Evolutionary conservation across 805 yeast genomes (phyloP).

Genomic region (Nakazawaea ambrosiae): DNA sequence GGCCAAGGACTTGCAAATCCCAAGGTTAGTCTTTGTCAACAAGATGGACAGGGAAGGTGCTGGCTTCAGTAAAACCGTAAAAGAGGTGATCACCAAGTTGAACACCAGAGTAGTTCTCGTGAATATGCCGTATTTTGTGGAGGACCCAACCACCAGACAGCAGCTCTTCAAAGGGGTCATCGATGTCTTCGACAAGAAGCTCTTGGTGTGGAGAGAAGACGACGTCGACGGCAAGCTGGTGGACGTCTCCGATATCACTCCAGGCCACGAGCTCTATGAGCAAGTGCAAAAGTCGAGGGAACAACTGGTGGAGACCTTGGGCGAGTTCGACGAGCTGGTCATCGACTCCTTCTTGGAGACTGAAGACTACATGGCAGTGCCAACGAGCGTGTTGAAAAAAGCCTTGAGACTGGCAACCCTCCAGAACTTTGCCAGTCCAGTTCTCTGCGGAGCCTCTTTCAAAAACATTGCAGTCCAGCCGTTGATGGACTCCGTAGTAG

Average conservation of each 20-base stretch:
- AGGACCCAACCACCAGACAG: slow-evolving; percentile 29
- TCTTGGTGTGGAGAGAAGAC: slow-evolving; percentile 43
- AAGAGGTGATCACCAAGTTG: slow-evolving; percentile 71
- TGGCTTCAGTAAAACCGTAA: slow-evolving; percentile 84
- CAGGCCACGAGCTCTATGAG: slow-evolving; percentile 27
- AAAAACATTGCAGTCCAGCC: slow-evolving; percentile 94
- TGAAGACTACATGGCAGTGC: slow-evolving; percentile 66
- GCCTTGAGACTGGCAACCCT: slow-evolving; percentile 65
- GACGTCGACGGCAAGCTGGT: slow-evolving; percentile 43
- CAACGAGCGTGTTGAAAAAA: slow-evolving; percentile 41
- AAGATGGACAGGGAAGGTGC: slow-evolving; percentile 98
- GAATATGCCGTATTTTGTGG: slow-evolving; percentile 69
- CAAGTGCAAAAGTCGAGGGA: slow-evolving; percentile 56
- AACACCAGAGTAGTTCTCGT: slow-evolving; percentile 67
- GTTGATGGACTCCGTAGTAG: slow-evolving; percentile 71
- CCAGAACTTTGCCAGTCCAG: slow-evolving; percentile 56
- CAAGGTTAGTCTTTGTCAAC: slow-evolving; percentile 75
- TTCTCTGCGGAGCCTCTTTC: slow-evolving; percentile 90
- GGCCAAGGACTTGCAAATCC: slow-evolving; percentile 60
- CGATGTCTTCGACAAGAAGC: slow-evolving; percentile 63
- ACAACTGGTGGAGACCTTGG: slow-evolving; percentile 74
- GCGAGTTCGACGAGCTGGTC: slow-evolving; percentile 74
- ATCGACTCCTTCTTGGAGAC: slow-evolving; percentile 71
- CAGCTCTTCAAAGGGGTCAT: slow-evolving; percentile 57
- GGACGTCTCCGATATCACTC: slow-evolving; percentile 35